A percentile compares a stretch with the other conserved stretches of the same genome.
These are phyloP conservation scores for Metschnikowia lochheadii DNA, from an alignment of 805 yeast species.

Conservation along the genomic window DNA sequence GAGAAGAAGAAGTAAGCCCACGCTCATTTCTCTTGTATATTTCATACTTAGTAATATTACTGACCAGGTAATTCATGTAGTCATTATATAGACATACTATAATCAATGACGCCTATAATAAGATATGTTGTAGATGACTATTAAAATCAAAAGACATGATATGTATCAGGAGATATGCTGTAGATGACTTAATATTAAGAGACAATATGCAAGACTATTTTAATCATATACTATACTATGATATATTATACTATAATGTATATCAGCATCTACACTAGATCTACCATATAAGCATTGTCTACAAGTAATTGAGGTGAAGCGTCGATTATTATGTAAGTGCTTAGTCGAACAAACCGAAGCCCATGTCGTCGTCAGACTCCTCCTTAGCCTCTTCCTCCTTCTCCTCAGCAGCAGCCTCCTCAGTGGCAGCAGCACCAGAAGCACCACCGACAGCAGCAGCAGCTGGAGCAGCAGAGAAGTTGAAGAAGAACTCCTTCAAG, in stretches of 20 bases:
- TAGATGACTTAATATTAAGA: no score
- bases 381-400: slow-evolving; percentile 26
- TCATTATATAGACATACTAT: no score
- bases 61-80: slow-evolving; percentile 8
- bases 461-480: slow-evolving; percentile 45
- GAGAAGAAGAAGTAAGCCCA: slow-evolving; percentile 76
- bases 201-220: no score
- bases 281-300: not conserved
- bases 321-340: slow-evolving; percentile 9
- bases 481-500: slow-evolving; percentile 48
- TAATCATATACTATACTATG: not conserved
- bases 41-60: slow-evolving; percentile 18
- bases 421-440: slow-evolving; percentile 34
- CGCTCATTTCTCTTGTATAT: slow-evolving; percentile 11
- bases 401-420: slow-evolving; percentile 31
- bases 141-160: no score
- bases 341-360: slow-evolving; percentile 98
- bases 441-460: slow-evolving; percentile 36
- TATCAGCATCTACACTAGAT: not conserved
- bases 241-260: no score
- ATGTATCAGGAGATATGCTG: no score
- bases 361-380: slow-evolving; percentile 73
- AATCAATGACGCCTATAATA: not conserved
- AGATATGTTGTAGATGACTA: no score
- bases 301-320: not conserved